Conservation (phyloP, 2,329 filamentous ascomycete species). For the Fusarium protoensiforme region DNA sequence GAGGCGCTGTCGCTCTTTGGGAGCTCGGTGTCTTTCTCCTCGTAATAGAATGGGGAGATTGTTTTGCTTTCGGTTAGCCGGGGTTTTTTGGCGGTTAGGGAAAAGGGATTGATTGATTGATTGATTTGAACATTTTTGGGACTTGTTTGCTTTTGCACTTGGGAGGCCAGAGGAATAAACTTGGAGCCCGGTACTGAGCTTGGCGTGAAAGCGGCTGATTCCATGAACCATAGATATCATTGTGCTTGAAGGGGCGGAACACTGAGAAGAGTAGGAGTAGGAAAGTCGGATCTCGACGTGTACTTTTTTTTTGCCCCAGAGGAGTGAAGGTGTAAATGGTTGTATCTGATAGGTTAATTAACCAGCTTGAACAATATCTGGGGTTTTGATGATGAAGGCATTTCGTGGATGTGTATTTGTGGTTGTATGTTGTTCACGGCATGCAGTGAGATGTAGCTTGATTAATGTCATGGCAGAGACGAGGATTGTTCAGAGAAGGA, state of each 20-base stretch:
- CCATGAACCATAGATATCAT: slow-evolving; percentile 34
- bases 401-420: background rate
- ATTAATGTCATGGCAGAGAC: background rate
- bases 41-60: slow-evolving; percentile 18
- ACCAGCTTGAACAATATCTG: slow-evolving; percentile 19
- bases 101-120: slow-evolving; percentile 42
- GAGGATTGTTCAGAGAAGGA: background rate
- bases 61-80: slow-evolving; percentile 35
- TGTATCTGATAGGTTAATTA: slow-evolving; percentile 35
- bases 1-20: slow-evolving; percentile 33
- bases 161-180: slow-evolving; percentile 20
- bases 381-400: background rate
- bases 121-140: slow-evolving; percentile 40
- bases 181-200: slow-evolving; percentile 27
- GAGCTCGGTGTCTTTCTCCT: slow-evolving; percentile 26
- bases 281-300: slow-evolving; percentile 12
- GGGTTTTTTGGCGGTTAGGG: slow-evolving; percentile 34
- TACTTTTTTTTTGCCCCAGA: slow-evolving; percentile 9
- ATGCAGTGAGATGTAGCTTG: background rate
- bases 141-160: slow-evolving; percentile 38
- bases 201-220: slow-evolving; percentile 32
- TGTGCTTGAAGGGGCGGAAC: slow-evolving; percentile 14
- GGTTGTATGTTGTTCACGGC: background rate
- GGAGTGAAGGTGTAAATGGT: slow-evolving; percentile 30
- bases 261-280: slow-evolving; percentile 10